Conservation (phyloP, 106 monocot genomes). For the Agapanthus africanus region DNA sequence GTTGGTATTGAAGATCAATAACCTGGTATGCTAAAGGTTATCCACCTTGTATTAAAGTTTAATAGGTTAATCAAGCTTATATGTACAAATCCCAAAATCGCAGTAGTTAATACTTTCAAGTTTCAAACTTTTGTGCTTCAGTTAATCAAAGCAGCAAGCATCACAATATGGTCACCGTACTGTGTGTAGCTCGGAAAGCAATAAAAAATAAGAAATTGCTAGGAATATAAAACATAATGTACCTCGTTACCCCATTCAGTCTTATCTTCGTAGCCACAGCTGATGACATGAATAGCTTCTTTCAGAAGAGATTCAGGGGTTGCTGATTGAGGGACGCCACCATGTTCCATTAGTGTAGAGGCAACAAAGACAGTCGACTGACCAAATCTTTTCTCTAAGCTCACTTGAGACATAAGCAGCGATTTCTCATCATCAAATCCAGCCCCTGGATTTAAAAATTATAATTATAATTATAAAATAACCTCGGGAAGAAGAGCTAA, state of each 20-base stretch:
- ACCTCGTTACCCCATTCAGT: conserved; percentile 32
- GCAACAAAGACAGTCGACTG: conserved; percentile 31
- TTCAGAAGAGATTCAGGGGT: background rate
- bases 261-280: conserved; percentile 26
- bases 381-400: conserved; percentile 39
- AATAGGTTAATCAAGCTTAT: background rate
- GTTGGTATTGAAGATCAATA: no score
- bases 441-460: conserved; percentile 15
- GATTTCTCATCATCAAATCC: conserved; percentile 34
- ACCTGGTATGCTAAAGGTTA: background rate
- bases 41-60: background rate
- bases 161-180: background rate
- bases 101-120: conserved; percentile 36
- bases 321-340: conserved; percentile 34
- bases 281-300: conserved; percentile 46
- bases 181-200: background rate
- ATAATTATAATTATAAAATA: background rate
- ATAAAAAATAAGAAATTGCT: conserved; percentile 12
- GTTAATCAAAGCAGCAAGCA: background rate
- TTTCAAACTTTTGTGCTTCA: background rate
- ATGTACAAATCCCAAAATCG: background rate
- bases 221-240: background rate
- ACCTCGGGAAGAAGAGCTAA: background rate
- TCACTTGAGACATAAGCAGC: conserved; percentile 31
- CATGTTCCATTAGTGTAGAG: conserved; percentile 41